These are phyloP conservation scores for Podosphaera fusca DNA, from an alignment of 2,329 filamentous ascomycete genomes.

Conservation along the genomic window DNA sequence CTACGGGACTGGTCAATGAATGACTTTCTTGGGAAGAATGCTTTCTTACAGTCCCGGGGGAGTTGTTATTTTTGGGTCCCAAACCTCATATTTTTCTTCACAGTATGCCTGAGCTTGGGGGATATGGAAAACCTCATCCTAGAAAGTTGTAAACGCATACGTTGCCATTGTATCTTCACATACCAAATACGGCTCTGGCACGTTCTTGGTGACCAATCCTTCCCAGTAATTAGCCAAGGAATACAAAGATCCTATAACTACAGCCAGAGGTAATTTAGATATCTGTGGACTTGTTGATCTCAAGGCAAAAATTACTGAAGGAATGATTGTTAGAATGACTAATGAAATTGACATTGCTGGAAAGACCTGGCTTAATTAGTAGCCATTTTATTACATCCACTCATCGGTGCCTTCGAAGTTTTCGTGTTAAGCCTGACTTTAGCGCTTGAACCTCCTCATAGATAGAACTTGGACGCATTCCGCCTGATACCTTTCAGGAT, in stretches of 20 bases:
- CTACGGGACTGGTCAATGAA: conserved; percentile 14
- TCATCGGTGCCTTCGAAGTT: neutral
- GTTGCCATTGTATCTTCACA: neutral
- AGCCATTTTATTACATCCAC: neutral
- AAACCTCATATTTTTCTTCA: conserved; percentile 44
- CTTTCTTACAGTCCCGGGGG: conserved; percentile 56
- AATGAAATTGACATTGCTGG: neutral
- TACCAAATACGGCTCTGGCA: conserved; percentile 14
- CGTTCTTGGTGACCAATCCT: conserved; percentile 10
- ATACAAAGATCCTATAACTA: neutral
- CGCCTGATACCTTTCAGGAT: neutral
- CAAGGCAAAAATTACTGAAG: neutral
- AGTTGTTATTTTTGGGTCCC: conserved; percentile 96
- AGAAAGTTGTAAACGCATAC: neutral
- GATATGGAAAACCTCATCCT: conserved; percentile 79
- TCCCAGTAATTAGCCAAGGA: conserved; percentile 9
- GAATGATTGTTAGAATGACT: neutral
- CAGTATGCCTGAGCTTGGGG: conserved; percentile 83
- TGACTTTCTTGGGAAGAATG: conserved; percentile 4
- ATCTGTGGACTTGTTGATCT: neutral
- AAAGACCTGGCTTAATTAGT: neutral
- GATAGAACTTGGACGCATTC: neutral
- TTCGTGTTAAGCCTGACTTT: neutral
- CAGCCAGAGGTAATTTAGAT: neutral
- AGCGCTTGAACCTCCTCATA: neutral